Evolutionary conservation across 1,284 basidiomycete genomes (phyloP).

Genomic region (Ganoderma multipileum): DNA sequence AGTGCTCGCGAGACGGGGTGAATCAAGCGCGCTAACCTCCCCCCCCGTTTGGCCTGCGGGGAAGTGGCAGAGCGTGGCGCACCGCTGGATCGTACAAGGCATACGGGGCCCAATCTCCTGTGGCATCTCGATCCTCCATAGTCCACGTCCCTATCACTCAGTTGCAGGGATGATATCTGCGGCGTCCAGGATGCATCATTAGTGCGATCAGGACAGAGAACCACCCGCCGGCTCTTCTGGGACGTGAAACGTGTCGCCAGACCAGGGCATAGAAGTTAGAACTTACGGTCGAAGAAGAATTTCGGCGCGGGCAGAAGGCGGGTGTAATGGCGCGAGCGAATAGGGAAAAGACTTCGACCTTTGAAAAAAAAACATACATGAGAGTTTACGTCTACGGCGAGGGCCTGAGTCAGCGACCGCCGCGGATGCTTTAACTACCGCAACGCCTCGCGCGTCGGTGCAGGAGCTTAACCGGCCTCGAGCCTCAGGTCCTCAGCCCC

Average conservation of each 20-base stretch:
- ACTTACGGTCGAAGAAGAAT: no score
- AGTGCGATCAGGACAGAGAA: slow-evolving; percentile 3
- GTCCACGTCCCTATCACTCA: background rate
- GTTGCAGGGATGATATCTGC: background rate
- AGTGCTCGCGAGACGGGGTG: background rate
- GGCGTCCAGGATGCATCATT: background rate
- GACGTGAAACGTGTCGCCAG: slow-evolving; percentile 2
- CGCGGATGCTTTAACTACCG: slow-evolving; percentile 1
- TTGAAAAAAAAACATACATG: background rate
- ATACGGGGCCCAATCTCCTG: background rate
- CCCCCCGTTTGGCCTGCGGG: no score
- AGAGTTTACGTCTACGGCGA: background rate
- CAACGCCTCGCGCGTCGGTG: slow-evolving; percentile 1
- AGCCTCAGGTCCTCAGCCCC: background rate
- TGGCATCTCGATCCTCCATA: background rate
- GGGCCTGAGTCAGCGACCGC: slow-evolving; percentile 2
- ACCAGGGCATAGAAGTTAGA: background rate
- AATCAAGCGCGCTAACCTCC: no score
- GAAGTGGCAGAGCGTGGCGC: background rate
- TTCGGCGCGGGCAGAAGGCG: background rate
- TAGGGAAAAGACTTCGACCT: background rate
- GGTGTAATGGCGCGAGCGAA: background rate
- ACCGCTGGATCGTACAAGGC: background rate
- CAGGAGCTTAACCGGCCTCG: background rate
- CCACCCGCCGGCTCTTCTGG: background rate